Conservation (phyloP, 2,329 filamentous ascomycete genomes). For the Fusarium sambucinum region DNA sequence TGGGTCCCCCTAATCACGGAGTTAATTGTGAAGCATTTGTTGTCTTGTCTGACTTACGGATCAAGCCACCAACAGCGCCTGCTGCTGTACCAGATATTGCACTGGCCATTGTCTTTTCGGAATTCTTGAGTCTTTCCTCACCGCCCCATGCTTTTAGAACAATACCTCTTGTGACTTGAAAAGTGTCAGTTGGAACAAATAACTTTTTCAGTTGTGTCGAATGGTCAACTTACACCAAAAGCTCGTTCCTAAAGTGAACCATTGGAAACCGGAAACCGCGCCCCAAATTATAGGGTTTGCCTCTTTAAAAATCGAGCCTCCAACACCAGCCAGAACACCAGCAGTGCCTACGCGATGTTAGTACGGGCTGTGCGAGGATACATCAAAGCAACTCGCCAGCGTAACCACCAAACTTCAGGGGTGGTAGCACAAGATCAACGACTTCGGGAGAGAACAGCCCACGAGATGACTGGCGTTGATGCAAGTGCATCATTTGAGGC, state of each 20-base stretch:
- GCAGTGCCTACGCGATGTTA: constrained; percentile 62
- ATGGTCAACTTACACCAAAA: constrained; percentile 74
- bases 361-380: constrained; percentile 13
- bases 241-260: constrained; percentile 80
- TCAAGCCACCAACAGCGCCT: constrained; percentile 68
- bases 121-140: constrained; percentile 64
- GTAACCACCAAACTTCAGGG: constrained; percentile 70
- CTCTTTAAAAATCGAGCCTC: constrained; percentile 78
- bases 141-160: constrained; percentile 63
- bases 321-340: constrained; percentile 74
- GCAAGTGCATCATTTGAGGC: constrained; percentile 38
- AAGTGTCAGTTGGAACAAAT: constrained; percentile 19
- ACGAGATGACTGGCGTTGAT: constrained; percentile 46
- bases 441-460: constrained; percentile 59
- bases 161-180: constrained; percentile 61
- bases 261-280: constrained; percentile 79
- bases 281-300: constrained; percentile 77
- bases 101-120: constrained; percentile 75
- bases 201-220: background rate
- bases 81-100: constrained; percentile 77
- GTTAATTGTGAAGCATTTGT: constrained; percentile 30
- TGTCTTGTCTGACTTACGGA: constrained; percentile 58
- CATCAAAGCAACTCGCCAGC: constrained; percentile 60
- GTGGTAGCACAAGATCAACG: constrained; percentile 60
- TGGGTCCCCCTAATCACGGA: constrained; percentile 60